phyloP scores from a whole-genome alignment of 306 rosid genomes.

The Dryas drummondii region DNA sequence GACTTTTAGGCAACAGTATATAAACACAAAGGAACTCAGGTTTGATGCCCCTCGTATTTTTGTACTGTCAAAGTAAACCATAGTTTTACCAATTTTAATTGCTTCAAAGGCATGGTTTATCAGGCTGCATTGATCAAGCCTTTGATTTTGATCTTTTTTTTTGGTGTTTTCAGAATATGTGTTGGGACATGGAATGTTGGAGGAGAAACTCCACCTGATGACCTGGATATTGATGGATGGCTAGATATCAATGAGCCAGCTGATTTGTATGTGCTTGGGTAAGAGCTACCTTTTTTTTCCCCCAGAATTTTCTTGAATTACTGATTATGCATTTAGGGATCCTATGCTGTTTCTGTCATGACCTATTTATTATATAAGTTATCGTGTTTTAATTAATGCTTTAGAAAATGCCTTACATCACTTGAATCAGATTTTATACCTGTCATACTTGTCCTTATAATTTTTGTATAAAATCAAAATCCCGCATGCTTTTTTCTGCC shows the following conservation, averaged over 20 bases:
- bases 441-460: conserved; percentile 2
- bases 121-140: conserved; percentile 20
- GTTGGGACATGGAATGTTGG: conserved; percentile 94
- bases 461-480: not conserved
- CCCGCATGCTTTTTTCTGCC: not conserved
- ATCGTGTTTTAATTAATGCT: conserved; percentile 2
- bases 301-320: conserved; percentile 4
- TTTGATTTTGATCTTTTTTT: conserved; percentile 28
- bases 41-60: conserved; percentile 29
- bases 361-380: not conserved
- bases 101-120: conserved; percentile 13
- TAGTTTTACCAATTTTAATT: conserved; percentile 19
- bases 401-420: conserved; percentile 3
- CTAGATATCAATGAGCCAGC: conserved; percentile 65
- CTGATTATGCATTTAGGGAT: conserved; percentile 4
- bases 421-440: not conserved
- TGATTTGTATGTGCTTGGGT: conserved; percentile 93
- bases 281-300: conserved; percentile 17
- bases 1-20: conserved; percentile 75
- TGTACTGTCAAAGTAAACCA: conserved; percentile 4
- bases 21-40: conserved; percentile 77
- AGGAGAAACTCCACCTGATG: conserved; percentile 79
- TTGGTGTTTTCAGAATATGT: conserved; percentile 50
- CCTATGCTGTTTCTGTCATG: conserved; percentile 14
- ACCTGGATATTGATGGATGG: conserved; percentile 87